These are phyloP conservation scores for Coffea canephora DNA, from an alignment of 257 asterid species.

Conservation along the genomic window DNA sequence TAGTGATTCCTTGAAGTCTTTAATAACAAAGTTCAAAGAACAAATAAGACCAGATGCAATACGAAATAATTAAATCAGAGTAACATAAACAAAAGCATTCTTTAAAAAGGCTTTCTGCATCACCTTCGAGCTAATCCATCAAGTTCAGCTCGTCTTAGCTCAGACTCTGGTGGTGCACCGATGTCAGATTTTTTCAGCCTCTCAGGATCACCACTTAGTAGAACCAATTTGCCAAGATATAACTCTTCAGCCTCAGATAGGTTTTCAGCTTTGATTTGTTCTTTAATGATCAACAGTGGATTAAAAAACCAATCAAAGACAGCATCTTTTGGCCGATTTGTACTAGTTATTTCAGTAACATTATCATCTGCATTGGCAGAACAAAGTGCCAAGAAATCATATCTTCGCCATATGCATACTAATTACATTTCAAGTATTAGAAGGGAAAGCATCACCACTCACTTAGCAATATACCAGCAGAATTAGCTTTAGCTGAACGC, in stretches of 20 bases:
- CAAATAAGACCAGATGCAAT: neutral
- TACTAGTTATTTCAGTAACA: slow-evolving; percentile 62
- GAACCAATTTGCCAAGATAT: slow-evolving; percentile 65
- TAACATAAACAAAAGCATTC: neutral
- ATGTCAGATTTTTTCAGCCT: slow-evolving; percentile 52
- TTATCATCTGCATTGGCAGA: slow-evolving; percentile 45
- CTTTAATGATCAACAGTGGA: slow-evolving; percentile 84
- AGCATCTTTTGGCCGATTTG: slow-evolving; percentile 79
- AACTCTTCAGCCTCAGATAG: slow-evolving; percentile 77
- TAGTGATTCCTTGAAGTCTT: slow-evolving; percentile 91
- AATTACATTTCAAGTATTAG: neutral
- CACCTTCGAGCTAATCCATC: slow-evolving; percentile 91
- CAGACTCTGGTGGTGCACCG: slow-evolving; percentile 53
- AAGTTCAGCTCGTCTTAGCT: slow-evolving; percentile 75
- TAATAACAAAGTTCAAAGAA: neutral
- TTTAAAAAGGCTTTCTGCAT: slow-evolving; percentile 1
- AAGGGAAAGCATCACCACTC: slow-evolving; percentile 25
- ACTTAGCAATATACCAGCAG: slow-evolving; percentile 66
- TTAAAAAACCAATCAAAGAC: slow-evolving; percentile 88
- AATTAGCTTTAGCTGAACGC: slow-evolving; percentile 64
- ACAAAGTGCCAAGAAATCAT: neutral
- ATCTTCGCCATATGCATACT: neutral
- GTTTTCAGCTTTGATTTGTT: slow-evolving; percentile 71
- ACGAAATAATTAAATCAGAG: slow-evolving; percentile 12
- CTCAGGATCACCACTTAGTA: slow-evolving; percentile 56